Evolutionary conservation across 495 filamentous ascomycete species (phyloP), one percentile per base, ranked within the genome.

Genomic region (Parathielavia hyrcaniae): DNA sequence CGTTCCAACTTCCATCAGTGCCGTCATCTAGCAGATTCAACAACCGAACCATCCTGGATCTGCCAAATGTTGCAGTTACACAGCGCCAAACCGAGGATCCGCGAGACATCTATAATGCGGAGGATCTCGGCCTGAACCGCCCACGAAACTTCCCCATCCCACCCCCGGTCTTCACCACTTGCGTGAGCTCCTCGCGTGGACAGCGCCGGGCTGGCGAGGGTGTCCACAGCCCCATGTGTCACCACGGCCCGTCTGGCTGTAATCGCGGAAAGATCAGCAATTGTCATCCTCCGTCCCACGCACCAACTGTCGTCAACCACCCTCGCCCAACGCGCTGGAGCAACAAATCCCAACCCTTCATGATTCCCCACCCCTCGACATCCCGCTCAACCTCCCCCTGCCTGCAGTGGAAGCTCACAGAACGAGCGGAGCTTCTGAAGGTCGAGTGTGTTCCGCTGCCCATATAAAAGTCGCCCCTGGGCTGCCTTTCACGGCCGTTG

Each of bases 221-320:
- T 50, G 35, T 43, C 35, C 51, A 36, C 56, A 45, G 65, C 63
- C 41, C 53, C 53, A 50, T 67, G 62, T 67, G 65, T 65, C 65
- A 67, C 63, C 48, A 58, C 50, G 30, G 55, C 60, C 62, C 60
- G 55, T 55, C 50, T 45, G 43, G 17, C 50, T 55, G n/a, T n/a
- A n/a, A n/a, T n/a, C n/a, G n/a, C n/a, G 47, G 57, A 51, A 48
- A 36, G 50, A 43, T 38, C 47, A 50, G 20, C 50, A 50, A 48
- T 35, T 53, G 55, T 43, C 16, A 14, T n/a, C 41, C 39, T 8
- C 47, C 55, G 50, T 58, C 55, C 55, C 55, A 39, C 55, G 43
- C 41, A 10, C 17, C 13, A 11, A 9, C 35, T 23, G 23, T 14
- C 47, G 34, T 44, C 44, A 19, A 50, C 11, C 16, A 50, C 43